Base-by-base conservation (phyloP, 2,329 filamentous ascomycete genomes). In the Penicillium sp. region DNA sequence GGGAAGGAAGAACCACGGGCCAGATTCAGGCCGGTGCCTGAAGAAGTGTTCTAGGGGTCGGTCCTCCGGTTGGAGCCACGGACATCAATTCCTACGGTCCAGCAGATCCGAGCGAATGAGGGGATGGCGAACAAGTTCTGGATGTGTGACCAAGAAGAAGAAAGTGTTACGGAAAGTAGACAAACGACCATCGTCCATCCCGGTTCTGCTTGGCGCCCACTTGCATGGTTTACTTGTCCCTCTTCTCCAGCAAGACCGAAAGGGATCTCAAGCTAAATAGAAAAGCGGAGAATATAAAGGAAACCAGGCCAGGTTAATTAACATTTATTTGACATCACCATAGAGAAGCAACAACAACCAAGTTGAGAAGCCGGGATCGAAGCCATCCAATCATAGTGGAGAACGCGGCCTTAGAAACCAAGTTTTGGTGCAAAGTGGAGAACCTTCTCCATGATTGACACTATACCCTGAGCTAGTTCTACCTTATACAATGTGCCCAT, bases 51-150 rank as follows among this genome's bases (percentile, higher is more conserved):
- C 57, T 59, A 52, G 50, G 49, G 55, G 59, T 62, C 55, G 56
- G 56, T 39, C 8, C n/a, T n/a, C 58, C 41, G 37, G 52, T 49
- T 53, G 50, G 60, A 65, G 62, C 64, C 64, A 66, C 60, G 64
- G 64, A 67, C 64, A 67, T 58, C 48, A 64, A 44, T 66, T 65
- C 63, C 64, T 56, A 56, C 63, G 62, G 64, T 63, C 64, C 63
- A 67, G 60, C 51, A 67, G 63, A 63, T 66, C 64, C 64, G 64
- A 48, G 50, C 64, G 57, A 66, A 66, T 67, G 19, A 46, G 41
- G 44, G 48, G 6, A 55, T 29, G 27, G 27, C 27, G 37, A 41
- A 14, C 19, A 22, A 53, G 21, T 14, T 39, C 37, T 21, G 21
- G 22, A 22, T 21, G 54, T 57, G 54, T 53, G 46, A 59, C 53